These are phyloP conservation scores for Xenoacremonium recifei DNA, from an alignment of 2,329 filamentous ascomycete genomes.

Conservation along the genomic window DNA sequence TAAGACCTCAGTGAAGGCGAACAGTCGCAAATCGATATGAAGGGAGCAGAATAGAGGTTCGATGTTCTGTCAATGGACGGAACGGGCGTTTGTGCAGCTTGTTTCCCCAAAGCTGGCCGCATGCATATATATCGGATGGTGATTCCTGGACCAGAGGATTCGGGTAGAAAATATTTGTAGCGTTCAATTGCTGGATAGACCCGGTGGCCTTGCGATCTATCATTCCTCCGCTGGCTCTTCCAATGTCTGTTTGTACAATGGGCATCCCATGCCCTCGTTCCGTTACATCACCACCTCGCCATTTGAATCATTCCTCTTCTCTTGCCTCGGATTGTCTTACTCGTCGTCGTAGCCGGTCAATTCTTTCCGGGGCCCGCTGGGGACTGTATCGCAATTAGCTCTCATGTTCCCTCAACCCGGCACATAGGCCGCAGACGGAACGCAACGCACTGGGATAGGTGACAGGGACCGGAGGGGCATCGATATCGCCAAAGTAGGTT, in stretches of 20 bases:
- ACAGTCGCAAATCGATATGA: constrained; percentile 13
- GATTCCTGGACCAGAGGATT: constrained; percentile 6
- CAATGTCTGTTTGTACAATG: constrained; percentile 28
- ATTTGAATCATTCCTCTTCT: constrained; percentile 6
- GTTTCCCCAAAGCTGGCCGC: too few relatives aligned
- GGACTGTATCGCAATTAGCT: constrained; percentile 42
- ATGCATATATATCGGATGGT: constrained; percentile 10
- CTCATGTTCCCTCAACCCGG: constrained; percentile 1
- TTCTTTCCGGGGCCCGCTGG: constrained; percentile 56
- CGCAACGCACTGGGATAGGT: constrained; percentile 83
- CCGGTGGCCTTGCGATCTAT: constrained; percentile 18
- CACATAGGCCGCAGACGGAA: neutral
- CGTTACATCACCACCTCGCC: constrained; percentile 5
- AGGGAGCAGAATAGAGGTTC: too few relatives aligned
- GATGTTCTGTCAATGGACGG: too few relatives aligned
- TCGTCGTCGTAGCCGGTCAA: constrained; percentile 61
- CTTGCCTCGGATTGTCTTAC: constrained; percentile 23
- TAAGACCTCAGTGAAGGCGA: constrained; percentile 16
- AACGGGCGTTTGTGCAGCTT: too few relatives aligned
- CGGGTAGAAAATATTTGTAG: constrained; percentile 24
- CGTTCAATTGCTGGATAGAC: constrained; percentile 25
- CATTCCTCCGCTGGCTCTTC: constrained; percentile 13
- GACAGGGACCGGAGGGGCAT: constrained; percentile 71
- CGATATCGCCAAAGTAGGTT: constrained; percentile 69
- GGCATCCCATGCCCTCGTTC: constrained; percentile 6